Base-by-base conservation (phyloP, 192 early-diverging fungal species). In the Coemansia sp. region DNA sequence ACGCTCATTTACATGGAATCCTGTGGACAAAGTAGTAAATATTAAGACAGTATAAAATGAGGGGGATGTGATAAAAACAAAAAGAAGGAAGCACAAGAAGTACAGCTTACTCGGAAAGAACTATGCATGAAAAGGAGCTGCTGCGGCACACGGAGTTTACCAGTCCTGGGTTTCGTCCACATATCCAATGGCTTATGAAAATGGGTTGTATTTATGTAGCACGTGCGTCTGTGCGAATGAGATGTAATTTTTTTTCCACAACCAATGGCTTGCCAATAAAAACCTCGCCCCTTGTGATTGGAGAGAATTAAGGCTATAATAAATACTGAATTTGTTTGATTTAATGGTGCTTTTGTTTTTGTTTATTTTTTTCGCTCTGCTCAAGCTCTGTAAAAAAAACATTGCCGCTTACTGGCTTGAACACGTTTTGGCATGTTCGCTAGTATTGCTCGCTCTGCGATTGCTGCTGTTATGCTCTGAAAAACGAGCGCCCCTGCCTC, bases 1-100 rank as follows among this genome's bases (percentile, higher is more conserved):
- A 77, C 64, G 41, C 76, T 76, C 80, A 83, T 83, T 45, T 41
- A 25, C 25, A 13, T 45, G 43, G 50, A 20, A 44, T 32, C 32
- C 32, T 32, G 32, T 32, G 32, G 32, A 32, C 32, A 32, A 32
- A 32, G 32, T 32, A 32, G 4, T 32, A 32, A 32, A 32, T 32
- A 32, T 32, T 32, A 16, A 32, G 17, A 65, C 32, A 38, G 12
- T 40, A 19, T 57, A 40, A 41, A 54, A 54, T 25, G 7, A 25
- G 12, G 13, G 20, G 25, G 19, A 25, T 5, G 25, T 2, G 55
- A 5, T 20, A 25, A 57, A 59, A 14, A 59, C 14, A 38, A 42
- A 42, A 42, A 40, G 14, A 8, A 59, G 14, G 9, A 41, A 17
- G 5, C 16, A 9, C 19, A 54, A 19, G 8, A 25, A 25, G 10